Evolutionary conservation across 2,329 filamentous ascomycete species (phyloP), one percentile per base, ranked within the genome.

Genomic region (Colletotrichum tanaceti): DNA sequence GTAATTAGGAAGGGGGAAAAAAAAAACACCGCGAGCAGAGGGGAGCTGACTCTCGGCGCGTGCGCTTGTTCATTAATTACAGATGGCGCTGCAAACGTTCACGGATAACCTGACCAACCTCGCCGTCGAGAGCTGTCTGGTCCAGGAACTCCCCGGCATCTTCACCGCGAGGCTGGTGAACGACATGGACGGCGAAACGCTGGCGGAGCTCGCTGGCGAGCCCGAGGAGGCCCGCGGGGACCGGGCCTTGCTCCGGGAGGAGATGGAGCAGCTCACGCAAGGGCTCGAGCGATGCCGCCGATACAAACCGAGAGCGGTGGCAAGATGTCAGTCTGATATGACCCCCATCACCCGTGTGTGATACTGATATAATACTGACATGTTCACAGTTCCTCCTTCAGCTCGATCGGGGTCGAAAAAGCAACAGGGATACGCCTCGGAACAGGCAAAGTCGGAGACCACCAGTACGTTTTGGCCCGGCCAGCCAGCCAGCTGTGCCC

Each of bases 21-120:
- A n/a, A n/a, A n/a, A n/a, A n/a, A n/a, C n/a, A n/a, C n/a, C 32
- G 3, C 9, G n/a, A 41, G 7, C 38, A 52, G 5, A 58, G 20
- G 20, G 50, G 32, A 57, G 20, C 16, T 22, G 35, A 10, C 44
- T 5, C 7, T 5, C 7, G 32, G 9, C 32, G 32, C n/a, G 9
- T 49, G n/a, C n/a, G n/a, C n/a, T n/a, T n/a, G n/a, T n/a, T n/a
- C n/a, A 24, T 24, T 24, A 24, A 58, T n/a, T 24, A 20, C 7
- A 83, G 81, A 79, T 82, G 73, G 79, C 81, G 1, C 75, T 81
- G 3, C 72, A 80, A 14, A 82, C 79, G 0, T 85, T 86, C 55
- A 76, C 82, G 3, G 81, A 87, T 4, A 85, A 85, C 22, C 75
- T 86, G 11, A 77, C 81, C 20, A 84, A 79, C n/a, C 75, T 86